A percentile compares a stretch with the other conserved stretches of the same genome.
phyloP scores from a whole-genome alignment of 1,284 basidiomycete species.

The Dichomitus squalens region DNA sequence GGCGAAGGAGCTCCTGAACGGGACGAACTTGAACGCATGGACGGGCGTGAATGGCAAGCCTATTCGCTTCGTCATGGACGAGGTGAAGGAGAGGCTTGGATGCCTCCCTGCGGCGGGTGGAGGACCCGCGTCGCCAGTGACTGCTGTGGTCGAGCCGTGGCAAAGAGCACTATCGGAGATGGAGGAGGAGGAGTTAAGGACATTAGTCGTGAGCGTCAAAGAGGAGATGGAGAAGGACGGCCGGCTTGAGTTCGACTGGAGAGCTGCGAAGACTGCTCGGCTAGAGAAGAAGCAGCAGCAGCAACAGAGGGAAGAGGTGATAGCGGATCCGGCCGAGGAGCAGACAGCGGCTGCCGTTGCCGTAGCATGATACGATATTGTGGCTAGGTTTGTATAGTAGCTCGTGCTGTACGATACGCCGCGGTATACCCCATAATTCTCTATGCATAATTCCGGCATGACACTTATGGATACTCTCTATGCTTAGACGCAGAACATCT shows the following conservation, averaged over 20 bases:
- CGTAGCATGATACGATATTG: not conserved
- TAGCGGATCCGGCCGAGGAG: not conserved
- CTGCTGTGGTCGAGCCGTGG: constrained; percentile 23
- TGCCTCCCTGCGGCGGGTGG: not conserved
- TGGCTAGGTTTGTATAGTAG: constrained; percentile 14
- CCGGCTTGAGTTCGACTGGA: constrained; percentile 26
- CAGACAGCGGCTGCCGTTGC: not conserved
- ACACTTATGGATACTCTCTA: too few species aligned
- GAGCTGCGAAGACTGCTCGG: constrained; percentile 24
- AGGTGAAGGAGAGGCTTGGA: constrained; percentile 39
- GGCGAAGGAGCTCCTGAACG: constrained; percentile 51
- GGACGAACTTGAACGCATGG: constrained; percentile 55
- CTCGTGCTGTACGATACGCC: not conserved
- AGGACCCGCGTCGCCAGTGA: not conserved
- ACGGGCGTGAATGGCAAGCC: constrained; percentile 49
- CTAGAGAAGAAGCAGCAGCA: constrained; percentile 13
- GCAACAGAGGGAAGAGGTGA: constrained; percentile 1
- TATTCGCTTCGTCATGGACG: constrained; percentile 53
- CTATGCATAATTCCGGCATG: too few species aligned
- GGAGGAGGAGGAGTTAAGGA: constrained; percentile 29
- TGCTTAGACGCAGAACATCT: too few species aligned
- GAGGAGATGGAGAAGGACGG: constrained; percentile 30
- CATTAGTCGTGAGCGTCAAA: constrained; percentile 28
- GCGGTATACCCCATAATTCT: too few species aligned
- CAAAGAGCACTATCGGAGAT: constrained; percentile 30